Conservation (phyloP, 139 green algal genomes). For the Chlorella vulgaris region DNA sequence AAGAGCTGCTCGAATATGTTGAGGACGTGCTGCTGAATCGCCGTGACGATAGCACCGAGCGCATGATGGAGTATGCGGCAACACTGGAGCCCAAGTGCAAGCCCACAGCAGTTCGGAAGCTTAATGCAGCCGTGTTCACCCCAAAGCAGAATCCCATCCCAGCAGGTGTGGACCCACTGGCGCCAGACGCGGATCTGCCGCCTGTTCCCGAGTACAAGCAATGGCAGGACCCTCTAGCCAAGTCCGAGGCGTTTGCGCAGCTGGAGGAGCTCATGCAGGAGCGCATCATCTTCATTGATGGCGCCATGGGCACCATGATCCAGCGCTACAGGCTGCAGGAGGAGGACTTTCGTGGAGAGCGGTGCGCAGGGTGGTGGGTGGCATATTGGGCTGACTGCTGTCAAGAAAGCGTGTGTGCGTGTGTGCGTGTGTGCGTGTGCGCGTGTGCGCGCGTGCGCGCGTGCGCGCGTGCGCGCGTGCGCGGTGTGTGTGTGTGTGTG, state of each 20-base stretch:
- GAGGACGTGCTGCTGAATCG: slow-evolving; percentile 98
- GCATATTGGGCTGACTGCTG: background rate
- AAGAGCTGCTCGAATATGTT: slow-evolving; percentile 95
- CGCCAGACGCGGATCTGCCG: slow-evolving; percentile 25
- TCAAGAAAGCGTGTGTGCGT: no score
- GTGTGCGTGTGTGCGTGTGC: no score
- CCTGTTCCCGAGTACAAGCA: slow-evolving; percentile 18
- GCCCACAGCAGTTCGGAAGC: slow-evolving; percentile 15
- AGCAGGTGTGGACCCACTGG: slow-evolving; percentile 33
- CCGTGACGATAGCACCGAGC: slow-evolving; percentile 95
- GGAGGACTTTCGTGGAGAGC: slow-evolving; percentile 87
- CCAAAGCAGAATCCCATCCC: slow-evolving; percentile 35
- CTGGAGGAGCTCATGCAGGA: slow-evolving; percentile 85
- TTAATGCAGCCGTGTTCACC: background rate
- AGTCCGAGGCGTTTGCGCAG: slow-evolving; percentile 65
- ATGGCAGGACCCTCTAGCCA: slow-evolving; percentile 32
- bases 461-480: no score
- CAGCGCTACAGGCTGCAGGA: slow-evolving; percentile 86
- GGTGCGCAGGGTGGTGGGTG: slow-evolving; percentile 42
- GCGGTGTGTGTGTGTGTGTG: no score
- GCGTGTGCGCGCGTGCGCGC: no score
- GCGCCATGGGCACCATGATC: slow-evolving; percentile 95
- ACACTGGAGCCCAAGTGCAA: slow-evolving; percentile 52
- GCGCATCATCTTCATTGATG: slow-evolving; percentile 96
- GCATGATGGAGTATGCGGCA: slow-evolving; percentile 92